These are phyloP conservation scores for Hippophae rhamnoides DNA, from an alignment of 306 rosid species.

Conservation along the genomic window DNA sequence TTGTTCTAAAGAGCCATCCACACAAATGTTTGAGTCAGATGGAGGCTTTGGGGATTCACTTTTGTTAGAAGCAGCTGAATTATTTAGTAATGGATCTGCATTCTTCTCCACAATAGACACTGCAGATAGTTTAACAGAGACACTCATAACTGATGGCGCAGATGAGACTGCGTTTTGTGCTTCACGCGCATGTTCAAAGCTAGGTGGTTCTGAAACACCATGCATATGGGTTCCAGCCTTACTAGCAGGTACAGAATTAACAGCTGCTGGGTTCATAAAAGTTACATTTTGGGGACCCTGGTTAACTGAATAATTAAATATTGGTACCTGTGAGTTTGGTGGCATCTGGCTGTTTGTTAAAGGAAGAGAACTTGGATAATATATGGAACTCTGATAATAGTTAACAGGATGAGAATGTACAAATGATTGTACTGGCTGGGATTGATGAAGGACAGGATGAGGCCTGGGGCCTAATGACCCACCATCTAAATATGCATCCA, in stretches of 20 bases:
- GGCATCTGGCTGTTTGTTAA: conserved; percentile 47
- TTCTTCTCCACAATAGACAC: conserved; percentile 30
- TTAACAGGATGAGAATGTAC: conserved; percentile 37
- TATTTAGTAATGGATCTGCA: conserved; percentile 27
- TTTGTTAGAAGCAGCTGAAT: conserved; percentile 29
- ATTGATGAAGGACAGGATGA: conserved; percentile 48
- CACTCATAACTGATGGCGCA: conserved; percentile 28
- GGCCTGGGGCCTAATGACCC: conserved; percentile 54
- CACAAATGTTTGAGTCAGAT: conserved; percentile 21
- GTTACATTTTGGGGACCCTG: conserved; percentile 49
- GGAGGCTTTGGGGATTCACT: conserved; percentile 33
- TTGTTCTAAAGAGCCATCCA: conserved; percentile 25
- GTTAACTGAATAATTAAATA: conserved; percentile 45
- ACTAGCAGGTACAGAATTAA: conserved; percentile 26
- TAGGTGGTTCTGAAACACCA: conserved; percentile 35
- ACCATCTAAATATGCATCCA: conserved; percentile 52
- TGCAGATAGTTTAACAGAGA: conserved; percentile 40
- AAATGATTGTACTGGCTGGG: conserved; percentile 57
- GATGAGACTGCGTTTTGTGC: conserved; percentile 23
- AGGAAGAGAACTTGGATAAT: conserved; percentile 42
- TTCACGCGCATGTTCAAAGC: conserved; percentile 44
- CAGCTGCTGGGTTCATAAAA: conserved; percentile 36
- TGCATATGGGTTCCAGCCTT: conserved; percentile 39
- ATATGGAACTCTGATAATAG: conserved; percentile 38
- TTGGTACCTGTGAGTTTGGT: conserved; percentile 56